Conservation (phyloP, 768 basidiomycete genomes). For the Mycena indigotica region DNA sequence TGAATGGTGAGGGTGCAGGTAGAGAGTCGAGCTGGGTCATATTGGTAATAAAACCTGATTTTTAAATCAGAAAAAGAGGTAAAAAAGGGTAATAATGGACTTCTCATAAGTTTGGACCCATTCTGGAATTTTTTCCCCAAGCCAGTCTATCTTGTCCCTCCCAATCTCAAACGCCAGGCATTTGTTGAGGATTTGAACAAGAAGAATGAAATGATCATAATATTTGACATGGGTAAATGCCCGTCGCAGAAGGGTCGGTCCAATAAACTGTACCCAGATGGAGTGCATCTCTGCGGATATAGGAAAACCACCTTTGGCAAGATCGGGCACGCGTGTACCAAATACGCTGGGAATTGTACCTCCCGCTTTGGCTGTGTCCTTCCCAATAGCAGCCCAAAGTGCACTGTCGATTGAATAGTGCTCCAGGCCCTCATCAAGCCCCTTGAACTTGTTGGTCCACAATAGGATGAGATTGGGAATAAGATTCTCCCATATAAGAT, state of each 20-base stretch:
- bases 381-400: not conserved
- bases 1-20: slow-evolving; percentile 6
- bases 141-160: slow-evolving; percentile 19
- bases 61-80: not conserved
- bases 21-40: slow-evolving; percentile 1
- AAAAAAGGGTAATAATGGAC: not conserved
- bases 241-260: slow-evolving; percentile 6
- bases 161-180: slow-evolving; percentile 31
- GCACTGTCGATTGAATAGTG: slow-evolving; percentile 34
- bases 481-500: slow-evolving; percentile 19
- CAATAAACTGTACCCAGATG: slow-evolving; percentile 13
- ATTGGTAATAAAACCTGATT: slow-evolving; percentile 3
- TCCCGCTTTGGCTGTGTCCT: slow-evolving; percentile 15
- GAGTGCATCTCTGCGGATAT: slow-evolving; percentile 23
- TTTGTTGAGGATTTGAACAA: slow-evolving; percentile 30
- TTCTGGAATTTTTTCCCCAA: not conserved
- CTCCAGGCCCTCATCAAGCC: not conserved
- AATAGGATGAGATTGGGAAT: not conserved
- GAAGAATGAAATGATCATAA: slow-evolving; percentile 37
- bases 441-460: not conserved
- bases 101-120: slow-evolving; percentile 1
- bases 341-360: slow-evolving; percentile 27
- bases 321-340: slow-evolving; percentile 28
- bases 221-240: slow-evolving; percentile 29
- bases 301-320: slow-evolving; percentile 19